These are phyloP conservation scores for Lycium ferocissimum DNA, from an alignment of 257 asterid species.

Conservation along the genomic window DNA sequence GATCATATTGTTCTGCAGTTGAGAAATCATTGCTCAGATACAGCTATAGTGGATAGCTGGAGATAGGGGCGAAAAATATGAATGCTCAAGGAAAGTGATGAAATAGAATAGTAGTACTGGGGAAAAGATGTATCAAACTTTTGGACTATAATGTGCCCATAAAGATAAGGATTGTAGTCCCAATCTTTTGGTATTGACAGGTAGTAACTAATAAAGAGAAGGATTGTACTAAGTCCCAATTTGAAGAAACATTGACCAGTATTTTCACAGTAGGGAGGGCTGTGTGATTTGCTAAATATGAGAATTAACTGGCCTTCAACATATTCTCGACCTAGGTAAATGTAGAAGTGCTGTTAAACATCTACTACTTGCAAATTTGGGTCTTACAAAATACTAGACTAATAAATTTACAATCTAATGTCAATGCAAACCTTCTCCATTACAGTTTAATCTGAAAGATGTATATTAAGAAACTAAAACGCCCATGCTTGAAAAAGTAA, in stretches of 20 bases:
- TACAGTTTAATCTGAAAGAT: background rate
- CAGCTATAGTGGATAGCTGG: background rate
- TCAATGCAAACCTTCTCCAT: background rate
- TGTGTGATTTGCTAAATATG: background rate
- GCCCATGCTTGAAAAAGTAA: background rate
- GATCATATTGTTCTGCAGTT: conserved; percentile 31
- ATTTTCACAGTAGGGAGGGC: background rate
- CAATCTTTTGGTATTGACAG: background rate
- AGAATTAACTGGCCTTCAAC: background rate
- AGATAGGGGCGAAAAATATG: background rate
- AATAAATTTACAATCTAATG: background rate
- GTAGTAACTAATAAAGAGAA: background rate
- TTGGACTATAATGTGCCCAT: background rate
- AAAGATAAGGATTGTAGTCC: background rate
- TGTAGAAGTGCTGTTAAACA: background rate
- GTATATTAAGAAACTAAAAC: background rate
- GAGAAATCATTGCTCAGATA: conserved; percentile 26
- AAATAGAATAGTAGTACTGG: background rate
- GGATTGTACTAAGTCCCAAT: background rate
- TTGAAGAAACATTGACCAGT: background rate
- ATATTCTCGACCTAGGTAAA: background rate
- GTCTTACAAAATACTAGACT: conserved; percentile 1
- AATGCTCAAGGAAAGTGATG: background rate
- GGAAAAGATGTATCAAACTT: background rate
- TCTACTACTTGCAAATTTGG: background rate